A percentile compares a stretch with the other conserved stretches of the same genome.
Evolutionary conservation across 1,284 basidiomycete genomes (phyloP).

Genomic region (Ganoderma lucidum): DNA sequence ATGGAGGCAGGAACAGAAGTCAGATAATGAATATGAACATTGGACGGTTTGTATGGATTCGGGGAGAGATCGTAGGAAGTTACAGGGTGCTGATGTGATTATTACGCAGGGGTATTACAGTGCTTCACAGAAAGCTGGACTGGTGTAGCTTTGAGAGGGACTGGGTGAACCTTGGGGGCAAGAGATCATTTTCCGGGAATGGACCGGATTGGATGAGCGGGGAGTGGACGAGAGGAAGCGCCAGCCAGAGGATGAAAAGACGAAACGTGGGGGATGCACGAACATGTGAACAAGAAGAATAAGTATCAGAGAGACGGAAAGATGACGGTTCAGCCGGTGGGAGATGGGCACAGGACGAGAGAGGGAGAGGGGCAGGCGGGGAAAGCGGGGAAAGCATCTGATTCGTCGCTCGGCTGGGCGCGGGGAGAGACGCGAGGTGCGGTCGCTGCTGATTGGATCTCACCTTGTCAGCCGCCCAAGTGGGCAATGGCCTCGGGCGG

Average conservation of each 20-base stretch:
- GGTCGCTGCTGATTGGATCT: conserved; percentile 11
- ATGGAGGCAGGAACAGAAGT: neutral
- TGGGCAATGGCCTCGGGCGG: conserved; percentile 28
- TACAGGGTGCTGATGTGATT: conserved; percentile 23
- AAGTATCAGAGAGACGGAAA: neutral
- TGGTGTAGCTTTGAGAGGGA: neutral
- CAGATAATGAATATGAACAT: neutral
- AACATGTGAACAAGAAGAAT: neutral
- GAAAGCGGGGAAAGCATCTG: conserved; percentile 14
- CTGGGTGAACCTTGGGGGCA: neutral
- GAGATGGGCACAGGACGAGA: neutral
- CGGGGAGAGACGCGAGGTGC: neutral
- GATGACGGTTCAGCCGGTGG: neutral
- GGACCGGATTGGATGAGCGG: conserved; percentile 16
- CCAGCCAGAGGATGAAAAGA: neutral
- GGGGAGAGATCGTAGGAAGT: conserved; percentile 24
- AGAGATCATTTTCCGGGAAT: conserved; percentile 18
- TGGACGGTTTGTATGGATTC: neutral
- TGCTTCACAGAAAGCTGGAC: neutral
- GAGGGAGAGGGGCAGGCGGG: conserved; percentile 2
- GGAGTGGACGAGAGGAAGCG: conserved; percentile 15
- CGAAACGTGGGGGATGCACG: neutral
- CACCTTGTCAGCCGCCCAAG: conserved; percentile 10
- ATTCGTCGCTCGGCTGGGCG: conserved; percentile 11
- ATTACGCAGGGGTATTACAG: neutral